These are phyloP conservation scores for Brachypodium distachyon DNA, from an alignment of 202 grass and related monocot genomes.

Conservation along the genomic window DNA sequence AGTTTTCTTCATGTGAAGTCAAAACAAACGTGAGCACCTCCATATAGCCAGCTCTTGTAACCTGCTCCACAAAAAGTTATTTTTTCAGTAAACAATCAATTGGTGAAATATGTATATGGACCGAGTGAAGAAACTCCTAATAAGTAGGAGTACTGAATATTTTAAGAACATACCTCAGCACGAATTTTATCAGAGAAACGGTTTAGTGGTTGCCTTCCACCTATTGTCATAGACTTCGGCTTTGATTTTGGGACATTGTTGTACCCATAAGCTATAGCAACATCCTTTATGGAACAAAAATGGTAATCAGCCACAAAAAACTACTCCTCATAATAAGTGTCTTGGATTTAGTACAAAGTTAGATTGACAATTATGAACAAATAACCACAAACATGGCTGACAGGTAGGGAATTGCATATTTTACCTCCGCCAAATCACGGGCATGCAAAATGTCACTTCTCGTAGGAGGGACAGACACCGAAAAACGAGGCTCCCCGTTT, in stretches of 20 bases:
- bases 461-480: constrained; percentile 85
- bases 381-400: neutral
- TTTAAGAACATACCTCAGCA: constrained; percentile 48
- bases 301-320: neutral
- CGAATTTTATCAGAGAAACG: constrained; percentile 94
- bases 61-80: constrained; percentile 31
- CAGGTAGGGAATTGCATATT: constrained; percentile 4
- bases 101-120: constrained; percentile 21
- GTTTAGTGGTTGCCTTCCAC: constrained; percentile 78
- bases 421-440: constrained; percentile 85
- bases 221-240: constrained; percentile 79
- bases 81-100: neutral
- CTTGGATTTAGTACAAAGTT: no score
- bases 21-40: constrained; percentile 94
- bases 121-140: neutral
- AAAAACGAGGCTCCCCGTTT: constrained; percentile 44
- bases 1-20: constrained; percentile 86
- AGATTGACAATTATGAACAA: constrained; percentile 2
- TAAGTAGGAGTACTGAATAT: neutral
- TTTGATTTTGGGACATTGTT: constrained; percentile 95
- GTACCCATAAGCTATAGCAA: constrained; percentile 97
- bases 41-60: constrained; percentile 95
- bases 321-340: no score
- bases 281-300: constrained; percentile 57
- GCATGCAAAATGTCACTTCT: constrained; percentile 94